phyloP scores from a whole-genome alignment of 176 grass and related monocot species.

The Oropetium thomaeum region DNA sequence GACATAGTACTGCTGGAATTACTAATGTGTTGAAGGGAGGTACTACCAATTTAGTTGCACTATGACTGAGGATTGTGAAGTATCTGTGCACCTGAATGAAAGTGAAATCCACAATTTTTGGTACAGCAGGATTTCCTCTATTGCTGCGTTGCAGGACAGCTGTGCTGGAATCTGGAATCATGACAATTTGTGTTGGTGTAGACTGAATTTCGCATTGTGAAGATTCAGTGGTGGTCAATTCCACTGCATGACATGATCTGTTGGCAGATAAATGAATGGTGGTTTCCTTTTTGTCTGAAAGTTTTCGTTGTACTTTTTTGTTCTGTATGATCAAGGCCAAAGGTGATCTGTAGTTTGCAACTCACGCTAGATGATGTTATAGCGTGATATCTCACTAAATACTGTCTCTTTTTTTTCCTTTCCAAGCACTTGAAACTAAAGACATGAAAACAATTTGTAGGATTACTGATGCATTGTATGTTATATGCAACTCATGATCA shows the following conservation, averaged over 20 bases:
- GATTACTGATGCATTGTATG: constrained; percentile 6
- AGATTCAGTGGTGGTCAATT: constrained; percentile 27
- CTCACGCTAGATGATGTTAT: not conserved
- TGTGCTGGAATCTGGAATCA: constrained; percentile 19
- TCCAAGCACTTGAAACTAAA: not conserved
- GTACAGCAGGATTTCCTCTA: constrained; percentile 3
- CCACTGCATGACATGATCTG: constrained; percentile 27
- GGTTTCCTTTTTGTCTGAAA: not conserved
- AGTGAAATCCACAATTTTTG: constrained; percentile 24
- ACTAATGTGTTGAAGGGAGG: not conserved
- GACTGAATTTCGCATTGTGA: constrained; percentile 19
- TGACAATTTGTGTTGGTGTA: constrained; percentile 22
- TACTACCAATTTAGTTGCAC: constrained; percentile 1
- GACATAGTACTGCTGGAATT: constrained; percentile 11
- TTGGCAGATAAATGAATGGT: constrained; percentile 16
- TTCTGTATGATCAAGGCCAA: not conserved
- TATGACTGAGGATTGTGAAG: not conserved
- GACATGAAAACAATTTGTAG: not conserved
- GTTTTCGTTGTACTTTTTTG: not conserved
- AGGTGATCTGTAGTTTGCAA: not conserved
- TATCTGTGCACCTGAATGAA: constrained; percentile 10
- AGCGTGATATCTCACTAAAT: not conserved
- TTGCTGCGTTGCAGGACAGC: constrained; percentile 25
- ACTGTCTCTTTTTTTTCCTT: not conserved
- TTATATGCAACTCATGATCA: not conserved